Percentiles rank a stretch among this genome's conserved stretches.
These are phyloP conservation scores for Penicillium riverlandense DNA, from an alignment of 495 filamentous ascomycete species.

Conservation along the genomic window DNA sequence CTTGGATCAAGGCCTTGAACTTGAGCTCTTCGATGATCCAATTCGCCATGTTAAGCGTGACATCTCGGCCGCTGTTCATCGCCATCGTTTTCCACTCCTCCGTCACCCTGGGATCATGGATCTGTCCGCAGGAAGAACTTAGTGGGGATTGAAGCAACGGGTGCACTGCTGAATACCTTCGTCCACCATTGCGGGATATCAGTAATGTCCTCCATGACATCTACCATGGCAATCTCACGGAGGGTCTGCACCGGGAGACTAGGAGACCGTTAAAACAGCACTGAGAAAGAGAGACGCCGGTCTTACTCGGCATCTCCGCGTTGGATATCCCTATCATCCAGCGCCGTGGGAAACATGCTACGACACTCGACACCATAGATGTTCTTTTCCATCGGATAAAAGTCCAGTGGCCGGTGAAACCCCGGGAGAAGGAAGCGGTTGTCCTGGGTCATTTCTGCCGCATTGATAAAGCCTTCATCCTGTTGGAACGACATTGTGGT, in stretches of 20 bases:
- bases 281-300: too few relatives aligned
- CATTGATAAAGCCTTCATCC: background rate
- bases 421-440: constrained; percentile 27
- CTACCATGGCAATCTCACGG: constrained; percentile 31
- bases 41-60: constrained; percentile 42
- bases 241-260: constrained; percentile 30
- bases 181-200: constrained; percentile 46
- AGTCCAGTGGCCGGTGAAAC: constrained; percentile 33
- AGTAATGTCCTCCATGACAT: constrained; percentile 32
- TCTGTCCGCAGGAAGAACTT: constrained; percentile 3
- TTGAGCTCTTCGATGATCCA: constrained; percentile 46
- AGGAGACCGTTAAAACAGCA: background rate
- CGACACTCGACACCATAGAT: constrained; percentile 20
- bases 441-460: constrained; percentile 3
- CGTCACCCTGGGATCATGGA: constrained; percentile 33
- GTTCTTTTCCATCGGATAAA: constrained; percentile 18
- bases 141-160: background rate
- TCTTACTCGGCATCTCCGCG: constrained; percentile 26
- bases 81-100: constrained; percentile 33
- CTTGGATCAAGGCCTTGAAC: constrained; percentile 36
- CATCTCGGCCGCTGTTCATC: constrained; percentile 16
- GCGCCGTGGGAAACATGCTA: constrained; percentile 24
- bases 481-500: constrained; percentile 10
- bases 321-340: constrained; percentile 28
- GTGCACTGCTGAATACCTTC: constrained; percentile 26